Evolutionary conservation across 2,329 filamentous ascomycete genomes (phyloP).

Genomic region (Ophiostoma triangulosporum): DNA sequence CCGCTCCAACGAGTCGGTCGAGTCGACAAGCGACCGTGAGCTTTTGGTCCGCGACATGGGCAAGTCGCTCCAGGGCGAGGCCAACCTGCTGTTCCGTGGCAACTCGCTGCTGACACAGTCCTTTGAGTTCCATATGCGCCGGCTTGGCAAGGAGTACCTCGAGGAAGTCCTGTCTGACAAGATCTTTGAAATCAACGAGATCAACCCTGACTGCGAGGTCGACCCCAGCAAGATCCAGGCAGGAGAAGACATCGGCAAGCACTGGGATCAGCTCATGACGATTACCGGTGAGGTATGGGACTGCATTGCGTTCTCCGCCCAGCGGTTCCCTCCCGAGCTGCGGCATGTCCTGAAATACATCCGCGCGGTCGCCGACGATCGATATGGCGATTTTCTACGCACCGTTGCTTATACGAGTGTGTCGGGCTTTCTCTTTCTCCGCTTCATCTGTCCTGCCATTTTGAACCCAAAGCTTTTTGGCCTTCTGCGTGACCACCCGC

Average conservation of each 20-base stretch:
- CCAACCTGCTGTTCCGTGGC: slow-evolving; percentile 86
- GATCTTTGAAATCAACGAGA: slow-evolving; percentile 76
- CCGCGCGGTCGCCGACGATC: slow-evolving; percentile 80
- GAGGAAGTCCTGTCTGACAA: slow-evolving; percentile 78
- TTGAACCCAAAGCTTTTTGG: slow-evolving; percentile 91
- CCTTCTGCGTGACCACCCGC: slow-evolving; percentile 68
- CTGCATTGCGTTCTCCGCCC: slow-evolving; percentile 61
- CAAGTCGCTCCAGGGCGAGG: slow-evolving; percentile 70
- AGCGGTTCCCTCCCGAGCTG: slow-evolving; percentile 65
- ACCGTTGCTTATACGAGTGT: slow-evolving; percentile 89
- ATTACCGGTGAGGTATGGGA: slow-evolving; percentile 78
- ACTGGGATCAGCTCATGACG: slow-evolving; percentile 66
- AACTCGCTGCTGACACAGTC: slow-evolving; percentile 91
- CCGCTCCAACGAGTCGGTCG: slow-evolving; percentile 55
- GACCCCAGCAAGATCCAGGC: slow-evolving; percentile 67
- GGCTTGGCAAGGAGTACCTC: slow-evolving; percentile 83
- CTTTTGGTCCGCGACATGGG: slow-evolving; percentile 63
- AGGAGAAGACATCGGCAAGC: slow-evolving; percentile 60
- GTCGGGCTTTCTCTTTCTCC: slow-evolving; percentile 84
- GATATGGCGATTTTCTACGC: slow-evolving; percentile 83
- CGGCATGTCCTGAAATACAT: slow-evolving; percentile 82
- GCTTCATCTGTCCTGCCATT: slow-evolving; percentile 94
- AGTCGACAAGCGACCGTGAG: slow-evolving; percentile 52
- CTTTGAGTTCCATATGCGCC: slow-evolving; percentile 89
- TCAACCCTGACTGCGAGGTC: slow-evolving; percentile 86